phyloP scores from a whole-genome alignment of 2,329 filamentous ascomycete species.

The Alternaria alternata region DNA sequence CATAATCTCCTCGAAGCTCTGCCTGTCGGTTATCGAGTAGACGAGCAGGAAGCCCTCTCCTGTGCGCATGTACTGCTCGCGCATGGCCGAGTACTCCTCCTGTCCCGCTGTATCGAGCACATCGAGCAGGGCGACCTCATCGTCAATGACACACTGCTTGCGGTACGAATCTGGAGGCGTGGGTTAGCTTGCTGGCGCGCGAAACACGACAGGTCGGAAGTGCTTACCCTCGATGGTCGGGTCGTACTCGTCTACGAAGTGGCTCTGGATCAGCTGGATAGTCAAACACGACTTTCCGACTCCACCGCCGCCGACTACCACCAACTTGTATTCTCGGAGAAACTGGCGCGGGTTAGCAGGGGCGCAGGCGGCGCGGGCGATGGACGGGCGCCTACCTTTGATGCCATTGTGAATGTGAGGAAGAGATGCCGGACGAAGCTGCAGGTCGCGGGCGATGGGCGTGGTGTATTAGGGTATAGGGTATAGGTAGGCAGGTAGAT shows the following conservation, averaged over 20 bases:
- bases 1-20: conserved; percentile 98
- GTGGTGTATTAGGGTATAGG: conserved; percentile 5
- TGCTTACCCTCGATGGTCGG: conserved; percentile 94
- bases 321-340: conserved; percentile 66
- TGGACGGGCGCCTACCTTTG: conserved; percentile 42
- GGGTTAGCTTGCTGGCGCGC: conserved; percentile 18
- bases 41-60: conserved; percentile 97
- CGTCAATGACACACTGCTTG: conserved; percentile 99
- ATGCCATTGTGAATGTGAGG: conserved; percentile 45
- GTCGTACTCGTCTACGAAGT: conserved; percentile 99
- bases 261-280: conserved; percentile 81
- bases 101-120: conserved; percentile 98
- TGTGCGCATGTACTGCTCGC: conserved; percentile 99
- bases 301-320: conserved; percentile 96
- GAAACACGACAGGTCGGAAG: conserved; percentile 1
- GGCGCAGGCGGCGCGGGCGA: conserved; percentile 4
- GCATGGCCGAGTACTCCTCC: conserved; percentile 99
- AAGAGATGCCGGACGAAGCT: conserved; percentile 16
- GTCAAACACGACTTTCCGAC: conserved; percentile 99
- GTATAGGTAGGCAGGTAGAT: background rate
- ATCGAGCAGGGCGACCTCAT: conserved; percentile 96
- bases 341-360: conserved; percentile 52
- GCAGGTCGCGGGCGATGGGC: conserved; percentile 5
- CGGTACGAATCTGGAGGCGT: conserved; percentile 85
- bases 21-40: conserved; percentile 96